Evolutionary conservation across 345 rosid species (phyloP).

Genomic region (Anastatica hierochuntica): DNA sequence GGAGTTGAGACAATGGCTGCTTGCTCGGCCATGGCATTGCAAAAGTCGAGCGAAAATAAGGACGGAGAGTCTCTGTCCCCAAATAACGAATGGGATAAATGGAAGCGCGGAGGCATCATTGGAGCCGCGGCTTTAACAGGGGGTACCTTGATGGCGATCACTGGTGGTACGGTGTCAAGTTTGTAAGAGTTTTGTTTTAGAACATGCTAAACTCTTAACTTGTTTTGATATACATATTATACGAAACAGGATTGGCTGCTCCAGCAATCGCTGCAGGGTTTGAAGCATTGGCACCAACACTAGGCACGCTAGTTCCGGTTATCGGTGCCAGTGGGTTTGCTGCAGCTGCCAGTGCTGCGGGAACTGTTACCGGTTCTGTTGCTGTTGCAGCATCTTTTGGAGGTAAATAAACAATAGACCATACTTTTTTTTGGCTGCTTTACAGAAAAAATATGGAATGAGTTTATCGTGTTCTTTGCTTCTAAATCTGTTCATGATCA

Average conservation of each 20-base stretch:
- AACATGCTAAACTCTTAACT: background rate
- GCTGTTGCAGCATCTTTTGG: constrained; percentile 99
- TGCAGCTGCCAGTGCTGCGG: constrained; percentile 95
- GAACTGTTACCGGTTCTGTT: constrained; percentile 91
- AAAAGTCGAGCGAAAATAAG: constrained; percentile 48
- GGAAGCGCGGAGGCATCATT: constrained; percentile 95
- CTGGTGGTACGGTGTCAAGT: constrained; percentile 54
- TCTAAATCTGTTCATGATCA: constrained; percentile 17
- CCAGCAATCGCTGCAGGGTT: constrained; percentile 99
- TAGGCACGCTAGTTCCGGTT: constrained; percentile 82
- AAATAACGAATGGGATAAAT: constrained; percentile 50
- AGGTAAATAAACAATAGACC: constrained; percentile 38
- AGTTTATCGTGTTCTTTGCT: background rate
- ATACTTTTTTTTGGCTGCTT: background rate
- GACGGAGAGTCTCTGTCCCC: constrained; percentile 41
- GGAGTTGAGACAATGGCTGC: constrained; percentile 73
- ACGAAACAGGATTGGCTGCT: constrained; percentile 76
- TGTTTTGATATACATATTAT: background rate
- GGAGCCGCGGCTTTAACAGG: constrained; percentile 97
- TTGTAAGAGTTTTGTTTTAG: background rate
- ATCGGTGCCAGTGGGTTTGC: constrained; percentile 97
- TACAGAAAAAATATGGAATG: background rate
- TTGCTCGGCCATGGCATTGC: constrained; percentile 85
- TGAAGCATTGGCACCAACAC: constrained; percentile 82
- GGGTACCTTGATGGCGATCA: constrained; percentile 87